A percentile compares a stretch with the other conserved stretches of the same genome.
Evolutionary conservation across 768 basidiomycete genomes (phyloP).

Genomic region (Tubosaeta sp.): DNA sequence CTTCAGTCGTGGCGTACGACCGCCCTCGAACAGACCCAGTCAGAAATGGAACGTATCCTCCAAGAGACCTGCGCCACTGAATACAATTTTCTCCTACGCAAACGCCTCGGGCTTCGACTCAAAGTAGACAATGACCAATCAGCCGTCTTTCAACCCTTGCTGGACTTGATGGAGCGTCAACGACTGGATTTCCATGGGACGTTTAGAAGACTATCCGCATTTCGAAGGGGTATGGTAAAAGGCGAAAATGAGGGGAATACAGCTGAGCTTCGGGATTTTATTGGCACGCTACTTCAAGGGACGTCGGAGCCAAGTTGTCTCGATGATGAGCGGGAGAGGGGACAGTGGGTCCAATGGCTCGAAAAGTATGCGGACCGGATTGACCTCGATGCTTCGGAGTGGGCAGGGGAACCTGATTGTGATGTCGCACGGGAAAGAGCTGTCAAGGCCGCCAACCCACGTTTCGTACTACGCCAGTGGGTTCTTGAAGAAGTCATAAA

Average conservation of each 20-base stretch:
- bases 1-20: conserved; percentile 58
- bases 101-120: conserved; percentile 76
- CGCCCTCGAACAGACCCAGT: conserved; percentile 48
- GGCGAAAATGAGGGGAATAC: conserved; percentile 11
- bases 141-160: conserved; percentile 57
- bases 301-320: conserved; percentile 45
- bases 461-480: conserved; percentile 95
- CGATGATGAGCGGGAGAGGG: conserved; percentile 41
- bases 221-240: conserved; percentile 43
- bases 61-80: conserved; percentile 57
- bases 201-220: conserved; percentile 67
- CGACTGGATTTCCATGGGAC: conserved; percentile 86
- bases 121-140: conserved; percentile 54
- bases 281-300: conserved; percentile 42
- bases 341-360: conserved; percentile 63
- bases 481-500: conserved; percentile 88
- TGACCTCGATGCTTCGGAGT: conserved; percentile 44
- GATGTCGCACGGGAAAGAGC: conserved; percentile 46
- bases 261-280: conserved; percentile 35
- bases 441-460: conserved; percentile 68
- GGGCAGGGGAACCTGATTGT: conserved; percentile 36
- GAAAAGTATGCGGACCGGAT: conserved; percentile 57
- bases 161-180: conserved; percentile 70
- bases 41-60: conserved; percentile 58
- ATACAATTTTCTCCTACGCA: conserved; percentile 68